Conservation (phyloP, 257 asterid genomes). For the Echium plantagineum region DNA sequence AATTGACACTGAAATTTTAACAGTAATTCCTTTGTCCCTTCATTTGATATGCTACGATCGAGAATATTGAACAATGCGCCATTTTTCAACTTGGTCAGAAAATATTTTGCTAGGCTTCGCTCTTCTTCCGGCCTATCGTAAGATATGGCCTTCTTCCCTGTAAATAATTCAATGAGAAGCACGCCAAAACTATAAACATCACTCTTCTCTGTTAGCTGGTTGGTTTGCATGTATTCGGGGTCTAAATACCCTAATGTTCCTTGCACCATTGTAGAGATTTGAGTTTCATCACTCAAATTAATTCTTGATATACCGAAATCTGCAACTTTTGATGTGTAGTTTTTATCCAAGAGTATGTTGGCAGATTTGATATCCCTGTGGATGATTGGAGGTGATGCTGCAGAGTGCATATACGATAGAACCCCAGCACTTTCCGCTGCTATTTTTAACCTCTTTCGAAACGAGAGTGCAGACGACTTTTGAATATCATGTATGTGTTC, state of each 20-base stretch:
- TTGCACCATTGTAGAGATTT: conserved; percentile 21
- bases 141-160: conserved; percentile 13
- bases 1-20: no score
- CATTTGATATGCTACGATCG: no score
- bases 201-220: conserved; percentile 19
- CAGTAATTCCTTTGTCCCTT: no score
- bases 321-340: conserved; percentile 11
- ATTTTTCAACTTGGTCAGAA: conserved; percentile 10
- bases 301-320: conserved; percentile 21
- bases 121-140: conserved; percentile 16
- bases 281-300: conserved; percentile 24
- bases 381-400: background rate
- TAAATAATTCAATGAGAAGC: conserved; percentile 24
- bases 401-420: background rate
- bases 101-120: conserved; percentile 18
- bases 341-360: conserved; percentile 1
- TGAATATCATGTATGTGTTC: conserved; percentile 3
- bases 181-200: conserved; percentile 36
- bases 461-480: background rate
- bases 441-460: background rate
- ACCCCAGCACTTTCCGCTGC: background rate
- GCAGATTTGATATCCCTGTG: background rate
- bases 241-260: conserved; percentile 29
- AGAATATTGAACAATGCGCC: no score
- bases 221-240: conserved; percentile 28